These are phyloP conservation scores for Fusarium newnesense DNA, from an alignment of 2,329 filamentous ascomycete species.

Conservation along the genomic window DNA sequence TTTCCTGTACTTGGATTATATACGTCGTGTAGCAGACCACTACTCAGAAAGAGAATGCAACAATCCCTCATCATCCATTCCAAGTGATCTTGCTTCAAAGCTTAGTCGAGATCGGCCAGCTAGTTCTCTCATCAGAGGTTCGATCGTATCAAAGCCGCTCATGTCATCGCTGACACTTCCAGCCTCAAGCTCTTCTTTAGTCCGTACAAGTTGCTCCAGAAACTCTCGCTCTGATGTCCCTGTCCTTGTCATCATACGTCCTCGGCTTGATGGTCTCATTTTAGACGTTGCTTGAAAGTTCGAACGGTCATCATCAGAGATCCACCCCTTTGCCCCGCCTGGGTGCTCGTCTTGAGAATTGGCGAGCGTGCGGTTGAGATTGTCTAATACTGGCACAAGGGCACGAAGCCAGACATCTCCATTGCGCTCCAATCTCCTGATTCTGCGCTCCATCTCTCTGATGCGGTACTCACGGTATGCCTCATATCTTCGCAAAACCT, in stretches of 20 bases:
- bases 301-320: slow-evolving; percentile 47
- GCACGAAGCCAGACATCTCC: slow-evolving; percentile 58
- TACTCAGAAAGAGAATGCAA: slow-evolving; percentile 31
- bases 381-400: slow-evolving; percentile 57
- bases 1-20: neutral
- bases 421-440: slow-evolving; percentile 58
- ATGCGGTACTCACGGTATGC: slow-evolving; percentile 55
- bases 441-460: slow-evolving; percentile 59
- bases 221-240: slow-evolving; percentile 46
- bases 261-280: slow-evolving; percentile 30
- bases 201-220: slow-evolving; percentile 44
- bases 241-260: slow-evolving; percentile 36
- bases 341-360: slow-evolving; percentile 21
- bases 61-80: slow-evolving; percentile 34
- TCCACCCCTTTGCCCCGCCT: slow-evolving; percentile 42
- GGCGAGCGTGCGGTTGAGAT: slow-evolving; percentile 53
- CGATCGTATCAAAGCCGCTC: slow-evolving; percentile 53
- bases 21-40: neutral
- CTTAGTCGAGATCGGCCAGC: slow-evolving; percentile 46
- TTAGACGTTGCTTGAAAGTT: slow-evolving; percentile 11
- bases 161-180: slow-evolving; percentile 44
- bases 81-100: slow-evolving; percentile 42
- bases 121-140: slow-evolving; percentile 58
- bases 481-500: slow-evolving; percentile 53
- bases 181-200: slow-evolving; percentile 40